Percentiles rank a stretch among this genome's conserved stretches.
Conservation (phyloP, 441 rosid species). For the Populus trichocarpa region DNA sequence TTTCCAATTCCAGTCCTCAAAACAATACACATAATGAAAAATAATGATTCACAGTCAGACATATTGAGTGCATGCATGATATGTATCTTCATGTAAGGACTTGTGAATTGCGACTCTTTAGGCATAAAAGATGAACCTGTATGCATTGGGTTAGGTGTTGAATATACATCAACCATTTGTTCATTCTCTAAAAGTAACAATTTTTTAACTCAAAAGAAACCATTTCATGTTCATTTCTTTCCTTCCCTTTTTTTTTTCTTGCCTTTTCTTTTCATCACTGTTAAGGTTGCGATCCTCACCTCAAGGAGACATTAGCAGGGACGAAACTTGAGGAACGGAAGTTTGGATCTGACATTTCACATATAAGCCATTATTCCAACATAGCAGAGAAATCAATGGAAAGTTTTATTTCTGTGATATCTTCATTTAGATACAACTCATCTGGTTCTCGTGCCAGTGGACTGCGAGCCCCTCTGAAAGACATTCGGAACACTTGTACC, state of each 20-base stretch:
- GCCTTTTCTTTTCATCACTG: not conserved
- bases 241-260: not conserved
- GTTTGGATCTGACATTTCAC: conserved; percentile 80
- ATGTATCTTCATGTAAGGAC: not conserved
- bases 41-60: not conserved
- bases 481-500: conserved; percentile 44
- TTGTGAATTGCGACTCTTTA: not conserved
- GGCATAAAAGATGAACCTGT: conserved; percentile 1
- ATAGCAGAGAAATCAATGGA: conserved; percentile 88
- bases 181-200: not conserved
- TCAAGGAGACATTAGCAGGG: conserved; percentile 25
- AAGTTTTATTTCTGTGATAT: conserved; percentile 62
- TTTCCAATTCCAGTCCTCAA: not conserved
- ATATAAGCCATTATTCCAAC: conserved; percentile 53
- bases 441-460: conserved; percentile 90
- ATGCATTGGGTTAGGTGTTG: not conserved
- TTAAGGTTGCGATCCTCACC: conserved; percentile 16
- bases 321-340: conserved; percentile 36
- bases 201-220: not conserved
- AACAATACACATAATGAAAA: not conserved
- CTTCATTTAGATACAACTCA: conserved; percentile 53
- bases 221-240: conserved; percentile 2
- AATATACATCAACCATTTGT: not conserved
- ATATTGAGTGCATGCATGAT: not conserved
- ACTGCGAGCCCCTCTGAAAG: conserved; percentile 82